These are phyloP conservation scores for Melanogaster broomeanus DNA, from an alignment of 768 basidiomycete species.

Conservation along the genomic window DNA sequence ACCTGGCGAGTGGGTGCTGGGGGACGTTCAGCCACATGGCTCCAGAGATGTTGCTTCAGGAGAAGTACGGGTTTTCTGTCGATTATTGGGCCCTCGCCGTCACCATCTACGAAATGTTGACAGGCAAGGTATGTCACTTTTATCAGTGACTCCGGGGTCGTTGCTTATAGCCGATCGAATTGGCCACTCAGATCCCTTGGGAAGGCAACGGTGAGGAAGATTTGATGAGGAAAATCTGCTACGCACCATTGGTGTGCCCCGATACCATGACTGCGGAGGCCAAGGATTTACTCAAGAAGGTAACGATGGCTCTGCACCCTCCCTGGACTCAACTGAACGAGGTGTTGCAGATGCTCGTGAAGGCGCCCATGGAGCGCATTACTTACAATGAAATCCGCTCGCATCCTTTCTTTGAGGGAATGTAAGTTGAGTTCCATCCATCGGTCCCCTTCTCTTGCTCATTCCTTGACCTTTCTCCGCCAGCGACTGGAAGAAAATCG, in stretches of 20 bases:
- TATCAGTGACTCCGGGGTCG: background rate
- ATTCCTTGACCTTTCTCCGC: background rate
- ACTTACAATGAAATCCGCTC: conserved; percentile 3
- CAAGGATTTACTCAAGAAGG: background rate
- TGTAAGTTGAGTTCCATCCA: background rate
- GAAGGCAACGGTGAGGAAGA: background rate
- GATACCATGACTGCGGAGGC: background rate
- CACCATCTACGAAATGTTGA: conserved; percentile 11
- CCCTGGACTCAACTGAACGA: background rate
- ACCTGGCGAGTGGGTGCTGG: background rate
- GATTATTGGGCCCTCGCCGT: conserved; percentile 15
- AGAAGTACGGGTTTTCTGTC: conserved; percentile 7
- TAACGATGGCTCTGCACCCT: background rate
- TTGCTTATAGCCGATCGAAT: background rate
- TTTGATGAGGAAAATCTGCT: background rate
- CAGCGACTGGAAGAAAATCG: conserved; percentile 8
- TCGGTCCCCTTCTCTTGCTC: background rate
- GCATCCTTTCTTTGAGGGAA: conserved; percentile 5
- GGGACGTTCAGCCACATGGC: conserved; percentile 11
- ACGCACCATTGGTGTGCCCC: background rate
- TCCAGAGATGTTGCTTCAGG: conserved; percentile 6
- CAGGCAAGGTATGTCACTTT: conserved; percentile 2
- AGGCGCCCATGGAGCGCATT: background rate
- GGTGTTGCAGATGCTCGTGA: conserved; percentile 7
- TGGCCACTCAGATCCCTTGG: background rate